Conservation (phyloP, 2,329 filamentous ascomycete species). For the Hypomyces rosellus region DNA sequence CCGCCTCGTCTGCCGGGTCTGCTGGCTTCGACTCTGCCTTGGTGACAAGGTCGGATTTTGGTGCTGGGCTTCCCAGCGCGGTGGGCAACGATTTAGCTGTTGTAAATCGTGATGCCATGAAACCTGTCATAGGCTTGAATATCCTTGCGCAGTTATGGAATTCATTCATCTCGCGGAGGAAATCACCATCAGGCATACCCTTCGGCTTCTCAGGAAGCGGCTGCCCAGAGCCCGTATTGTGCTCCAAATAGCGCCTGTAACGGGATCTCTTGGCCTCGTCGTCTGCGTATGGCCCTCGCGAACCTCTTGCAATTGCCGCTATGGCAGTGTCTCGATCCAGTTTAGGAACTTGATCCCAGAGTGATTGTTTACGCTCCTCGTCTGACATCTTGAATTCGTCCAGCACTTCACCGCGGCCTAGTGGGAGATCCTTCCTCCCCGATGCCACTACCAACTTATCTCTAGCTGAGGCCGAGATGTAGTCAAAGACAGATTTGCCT, state of each 20-base stretch:
- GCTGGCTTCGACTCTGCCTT: slow-evolving; percentile 27
- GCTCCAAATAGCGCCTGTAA: slow-evolving; percentile 76
- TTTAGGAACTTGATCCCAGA: slow-evolving; percentile 54
- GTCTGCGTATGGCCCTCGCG: slow-evolving; percentile 71
- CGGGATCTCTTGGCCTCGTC: slow-evolving; percentile 72
- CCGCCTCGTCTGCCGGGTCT: slow-evolving; percentile 80
- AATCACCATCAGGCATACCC: slow-evolving; percentile 58
- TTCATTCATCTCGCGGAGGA: slow-evolving; percentile 70
- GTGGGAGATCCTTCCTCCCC: slow-evolving; percentile 70
- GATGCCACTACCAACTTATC: slow-evolving; percentile 70
- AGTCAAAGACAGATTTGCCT: slow-evolving; percentile 94
- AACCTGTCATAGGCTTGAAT: slow-evolving; percentile 85
- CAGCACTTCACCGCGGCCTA: slow-evolving; percentile 68
- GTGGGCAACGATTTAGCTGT: slow-evolving; percentile 49
- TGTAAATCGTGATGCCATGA: slow-evolving; percentile 92
- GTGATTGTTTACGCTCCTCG: slow-evolving; percentile 53
- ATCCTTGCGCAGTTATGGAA: slow-evolving; percentile 62
- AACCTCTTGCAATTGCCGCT: slow-evolving; percentile 60
- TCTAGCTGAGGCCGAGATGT: slow-evolving; percentile 69
- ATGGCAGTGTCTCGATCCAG: slow-evolving; percentile 61
- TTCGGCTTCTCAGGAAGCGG: slow-evolving; percentile 45
- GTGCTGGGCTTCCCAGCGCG: slow-evolving; percentile 16
- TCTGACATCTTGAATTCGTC: slow-evolving; percentile 56
- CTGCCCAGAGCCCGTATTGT: slow-evolving; percentile 46
- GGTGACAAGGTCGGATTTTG: slow-evolving; percentile 20